Conservation (phyloP, 345 rosid species). For the Populus tremula region DNA sequence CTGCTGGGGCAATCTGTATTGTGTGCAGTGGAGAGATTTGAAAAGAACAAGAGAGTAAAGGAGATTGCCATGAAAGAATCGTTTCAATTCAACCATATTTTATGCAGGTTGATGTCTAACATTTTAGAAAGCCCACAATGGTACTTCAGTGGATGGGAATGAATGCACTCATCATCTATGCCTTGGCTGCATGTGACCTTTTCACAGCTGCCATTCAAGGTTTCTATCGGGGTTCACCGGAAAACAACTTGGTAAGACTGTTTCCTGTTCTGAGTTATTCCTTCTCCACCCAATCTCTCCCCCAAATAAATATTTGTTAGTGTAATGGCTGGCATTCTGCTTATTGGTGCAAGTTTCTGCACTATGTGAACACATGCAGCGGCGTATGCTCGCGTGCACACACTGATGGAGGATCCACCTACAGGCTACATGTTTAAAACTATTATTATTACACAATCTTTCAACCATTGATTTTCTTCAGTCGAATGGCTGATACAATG, state of each 20-base stretch:
- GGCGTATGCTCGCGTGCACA: too few relatives aligned
- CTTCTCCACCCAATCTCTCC: neutral
- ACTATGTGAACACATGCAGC: neutral
- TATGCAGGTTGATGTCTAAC: conserved; percentile 55
- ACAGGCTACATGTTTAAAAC: neutral
- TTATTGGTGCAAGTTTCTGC: neutral
- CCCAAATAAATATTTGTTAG: neutral
- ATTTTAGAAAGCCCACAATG: conserved; percentile 31
- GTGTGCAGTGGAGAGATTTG: neutral
- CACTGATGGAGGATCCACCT: neutral
- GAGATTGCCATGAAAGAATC: neutral
- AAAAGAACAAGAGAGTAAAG: neutral
- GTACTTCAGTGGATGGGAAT: conserved; percentile 58
- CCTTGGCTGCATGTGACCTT: conserved; percentile 52
- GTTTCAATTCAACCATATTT: neutral
- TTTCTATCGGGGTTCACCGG: conserved; percentile 51
- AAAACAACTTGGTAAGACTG: conserved; percentile 47
- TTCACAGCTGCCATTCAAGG: conserved; percentile 54
- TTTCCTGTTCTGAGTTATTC: neutral
- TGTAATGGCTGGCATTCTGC: neutral
- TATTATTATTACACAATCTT: neutral
- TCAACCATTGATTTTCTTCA: neutral
- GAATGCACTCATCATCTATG: conserved; percentile 56
- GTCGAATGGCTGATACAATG: neutral
- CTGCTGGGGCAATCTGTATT: neutral